Evolutionary conservation across 2,329 filamentous ascomycete genomes (phyloP).

Genomic region (Microdochium trichocladiopsis): DNA sequence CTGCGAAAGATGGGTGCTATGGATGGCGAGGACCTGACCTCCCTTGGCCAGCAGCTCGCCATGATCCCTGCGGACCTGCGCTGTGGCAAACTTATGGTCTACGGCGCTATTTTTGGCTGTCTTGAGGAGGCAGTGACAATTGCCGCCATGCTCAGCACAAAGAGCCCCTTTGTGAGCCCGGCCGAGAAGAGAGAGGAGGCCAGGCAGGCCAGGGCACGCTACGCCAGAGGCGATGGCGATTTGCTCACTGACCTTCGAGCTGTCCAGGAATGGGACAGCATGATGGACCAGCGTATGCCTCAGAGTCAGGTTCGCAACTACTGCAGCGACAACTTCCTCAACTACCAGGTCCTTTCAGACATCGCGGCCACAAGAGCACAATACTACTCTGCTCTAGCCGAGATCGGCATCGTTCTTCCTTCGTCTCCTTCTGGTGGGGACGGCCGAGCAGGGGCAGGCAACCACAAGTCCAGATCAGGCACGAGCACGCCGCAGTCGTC

Average conservation of each 20-base stretch:
- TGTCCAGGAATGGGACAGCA: slow-evolving; percentile 74
- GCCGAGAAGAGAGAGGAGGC: slow-evolving; percentile 77
- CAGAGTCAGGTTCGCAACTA: slow-evolving; percentile 63
- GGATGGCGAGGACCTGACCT: slow-evolving; percentile 79
- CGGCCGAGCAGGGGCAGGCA: slow-evolving; percentile 16
- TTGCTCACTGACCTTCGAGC: slow-evolving; percentile 81
- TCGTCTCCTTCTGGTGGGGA: background rate
- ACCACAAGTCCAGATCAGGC: slow-evolving; percentile 13
- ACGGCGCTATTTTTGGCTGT: slow-evolving; percentile 88
- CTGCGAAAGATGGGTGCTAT: slow-evolving; percentile 83
- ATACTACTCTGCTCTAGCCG: slow-evolving; percentile 77
- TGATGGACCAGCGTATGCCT: slow-evolving; percentile 48
- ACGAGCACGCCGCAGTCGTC: slow-evolving; percentile 1
- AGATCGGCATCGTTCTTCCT: slow-evolving; percentile 67
- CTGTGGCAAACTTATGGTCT: slow-evolving; percentile 91
- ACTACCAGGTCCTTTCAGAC: slow-evolving; percentile 75
- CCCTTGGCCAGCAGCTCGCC: slow-evolving; percentile 86
- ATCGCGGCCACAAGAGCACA: slow-evolving; percentile 82
- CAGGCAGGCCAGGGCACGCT: slow-evolving; percentile 66
- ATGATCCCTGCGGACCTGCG: slow-evolving; percentile 92
- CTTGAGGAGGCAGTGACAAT: slow-evolving; percentile 84
- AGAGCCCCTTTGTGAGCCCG: slow-evolving; percentile 80
- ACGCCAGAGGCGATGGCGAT: slow-evolving; percentile 75
- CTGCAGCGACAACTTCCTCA: slow-evolving; percentile 83
- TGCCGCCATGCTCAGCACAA: slow-evolving; percentile 84